phyloP scores from a whole-genome alignment of 1,284 basidiomycete genomes.

The Sparassis latifolia region DNA sequence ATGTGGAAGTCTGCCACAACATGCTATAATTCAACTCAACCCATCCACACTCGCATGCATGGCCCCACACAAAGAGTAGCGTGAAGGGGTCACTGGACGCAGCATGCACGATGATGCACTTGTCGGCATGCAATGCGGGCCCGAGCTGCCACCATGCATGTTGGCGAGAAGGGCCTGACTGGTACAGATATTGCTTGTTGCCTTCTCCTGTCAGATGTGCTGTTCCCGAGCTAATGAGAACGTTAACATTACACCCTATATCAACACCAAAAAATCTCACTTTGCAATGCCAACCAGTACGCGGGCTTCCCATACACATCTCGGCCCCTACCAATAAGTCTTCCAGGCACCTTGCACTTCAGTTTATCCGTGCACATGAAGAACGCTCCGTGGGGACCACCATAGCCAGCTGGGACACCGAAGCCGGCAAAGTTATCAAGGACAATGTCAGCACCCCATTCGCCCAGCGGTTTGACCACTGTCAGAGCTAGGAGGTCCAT shows the following conservation, averaged over 20 bases:
- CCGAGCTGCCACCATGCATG: too few species aligned
- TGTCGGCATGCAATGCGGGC: too few species aligned
- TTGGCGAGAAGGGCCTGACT: slow-evolving; percentile 93
- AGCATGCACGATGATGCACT: too few species aligned
- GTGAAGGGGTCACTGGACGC: too few species aligned
- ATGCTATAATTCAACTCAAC: too few species aligned
- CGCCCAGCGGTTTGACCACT: slow-evolving; percentile 91
- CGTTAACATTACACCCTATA: not conserved
- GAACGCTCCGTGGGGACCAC: slow-evolving; percentile 92
- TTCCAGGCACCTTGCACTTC: slow-evolving; percentile 96
- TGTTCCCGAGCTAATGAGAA: slow-evolving; percentile 71
- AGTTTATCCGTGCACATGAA: slow-evolving; percentile 91
- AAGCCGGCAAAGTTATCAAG: slow-evolving; percentile 94
- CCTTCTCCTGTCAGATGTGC: slow-evolving; percentile 94
- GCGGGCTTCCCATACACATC: slow-evolving; percentile 83
- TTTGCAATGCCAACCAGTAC: slow-evolving; percentile 91
- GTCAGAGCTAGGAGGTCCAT: slow-evolving; percentile 93
- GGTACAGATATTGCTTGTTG: slow-evolving; percentile 92
- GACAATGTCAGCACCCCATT: slow-evolving; percentile 98
- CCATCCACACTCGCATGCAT: too few species aligned
- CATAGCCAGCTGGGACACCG: slow-evolving; percentile 88
- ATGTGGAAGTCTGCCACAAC: too few species aligned
- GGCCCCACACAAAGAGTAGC: too few species aligned
- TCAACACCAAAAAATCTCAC: slow-evolving; percentile 37
- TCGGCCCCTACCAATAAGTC: slow-evolving; percentile 87